phyloP scores from a whole-genome alignment of 2,329 filamentous ascomycete genomes.

The Monilinia fructigena region DNA sequence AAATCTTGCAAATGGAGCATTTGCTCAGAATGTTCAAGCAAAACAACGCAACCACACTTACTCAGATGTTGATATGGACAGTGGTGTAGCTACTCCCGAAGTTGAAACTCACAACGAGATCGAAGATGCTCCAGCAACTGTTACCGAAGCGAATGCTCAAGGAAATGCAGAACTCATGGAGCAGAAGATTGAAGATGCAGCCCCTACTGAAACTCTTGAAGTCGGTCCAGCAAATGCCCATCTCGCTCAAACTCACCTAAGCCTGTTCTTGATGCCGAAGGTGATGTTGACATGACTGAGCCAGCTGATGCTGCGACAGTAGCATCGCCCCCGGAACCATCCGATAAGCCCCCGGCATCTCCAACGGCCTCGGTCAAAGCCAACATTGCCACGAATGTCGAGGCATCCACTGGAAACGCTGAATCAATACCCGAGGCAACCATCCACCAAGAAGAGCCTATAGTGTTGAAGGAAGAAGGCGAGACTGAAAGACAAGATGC shows the following conservation, averaged over 20 bases:
- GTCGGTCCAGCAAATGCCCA: slow-evolving; percentile 36
- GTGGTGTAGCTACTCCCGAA: slow-evolving; percentile 47
- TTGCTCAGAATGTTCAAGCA: slow-evolving; percentile 47
- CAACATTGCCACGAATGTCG: background rate
- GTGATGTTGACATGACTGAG: slow-evolving; percentile 40
- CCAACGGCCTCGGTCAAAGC: slow-evolving; percentile 19
- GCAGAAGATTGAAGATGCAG: slow-evolving; percentile 34
- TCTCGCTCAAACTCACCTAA: slow-evolving; percentile 36
- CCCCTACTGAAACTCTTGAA: slow-evolving; percentile 27
- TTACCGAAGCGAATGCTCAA: slow-evolving; percentile 39
- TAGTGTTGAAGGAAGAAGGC: slow-evolving; percentile 39
- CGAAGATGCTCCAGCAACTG: slow-evolving; percentile 34
- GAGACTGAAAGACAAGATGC: slow-evolving; percentile 34
- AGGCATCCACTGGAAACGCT: slow-evolving; percentile 20
- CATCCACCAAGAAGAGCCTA: slow-evolving; percentile 38
- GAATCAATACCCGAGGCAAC: slow-evolving; percentile 36
- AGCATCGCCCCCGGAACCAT: slow-evolving; percentile 12
- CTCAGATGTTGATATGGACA: slow-evolving; percentile 51
- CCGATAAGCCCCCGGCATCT: slow-evolving; percentile 20
- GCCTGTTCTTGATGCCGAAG: slow-evolving; percentile 36
- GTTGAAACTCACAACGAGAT: slow-evolving; percentile 31
- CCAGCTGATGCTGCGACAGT: slow-evolving; percentile 22
- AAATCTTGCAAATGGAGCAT: slow-evolving; percentile 67
- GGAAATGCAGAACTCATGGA: slow-evolving; percentile 38
- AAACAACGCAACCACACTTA: slow-evolving; percentile 58